Conservation (phyloP, 805 yeast genomes). For the Maudiozyma saulgeensis region DNA sequence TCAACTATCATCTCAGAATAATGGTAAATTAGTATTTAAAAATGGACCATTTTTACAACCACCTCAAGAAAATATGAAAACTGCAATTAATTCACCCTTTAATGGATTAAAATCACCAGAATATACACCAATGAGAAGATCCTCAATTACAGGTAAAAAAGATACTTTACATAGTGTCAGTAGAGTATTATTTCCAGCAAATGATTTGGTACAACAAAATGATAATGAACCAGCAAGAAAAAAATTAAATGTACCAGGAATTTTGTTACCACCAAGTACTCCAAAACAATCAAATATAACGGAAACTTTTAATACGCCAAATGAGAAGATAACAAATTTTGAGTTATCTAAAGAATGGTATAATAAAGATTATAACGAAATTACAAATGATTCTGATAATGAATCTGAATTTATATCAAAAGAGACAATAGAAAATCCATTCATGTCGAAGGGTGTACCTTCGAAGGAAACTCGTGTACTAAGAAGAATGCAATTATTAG, state of each 20-base stretch:
- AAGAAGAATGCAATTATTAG: slow-evolving; percentile 10
- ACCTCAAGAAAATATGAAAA: slow-evolving; percentile 5
- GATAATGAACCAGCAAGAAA: not conserved
- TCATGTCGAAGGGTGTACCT: slow-evolving; percentile 6
- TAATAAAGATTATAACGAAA: slow-evolving; percentile 11
- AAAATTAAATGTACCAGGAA: not conserved
- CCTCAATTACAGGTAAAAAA: slow-evolving; percentile 4
- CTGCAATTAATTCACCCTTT: slow-evolving; percentile 10
- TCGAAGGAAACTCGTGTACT: slow-evolving; percentile 8
- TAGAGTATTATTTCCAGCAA: slow-evolving; percentile 20
- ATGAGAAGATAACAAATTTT: slow-evolving; percentile 27
- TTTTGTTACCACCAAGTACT: not conserved
- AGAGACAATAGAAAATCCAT: slow-evolving; percentile 11
- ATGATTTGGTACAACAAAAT: not conserved
- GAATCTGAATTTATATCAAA: slow-evolving; percentile 7
- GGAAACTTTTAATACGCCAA: slow-evolving; percentile 26
- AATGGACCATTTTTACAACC: slow-evolving; percentile 11
- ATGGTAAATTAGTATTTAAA: slow-evolving; percentile 3
- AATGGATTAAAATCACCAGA: slow-evolving; percentile 27
- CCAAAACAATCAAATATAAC: slow-evolving; percentile 8
- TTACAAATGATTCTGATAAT: slow-evolving; percentile 9
- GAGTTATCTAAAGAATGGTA: slow-evolving; percentile 30
- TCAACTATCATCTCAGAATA: not conserved
- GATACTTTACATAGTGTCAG: slow-evolving; percentile 12
- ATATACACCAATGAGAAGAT: slow-evolving; percentile 20